A percentile compares a stretch with the other conserved stretches of the same genome.
These are phyloP conservation scores for Boletus pseudopeckii DNA, from an alignment of 768 basidiomycete genomes.

Conservation along the genomic window DNA sequence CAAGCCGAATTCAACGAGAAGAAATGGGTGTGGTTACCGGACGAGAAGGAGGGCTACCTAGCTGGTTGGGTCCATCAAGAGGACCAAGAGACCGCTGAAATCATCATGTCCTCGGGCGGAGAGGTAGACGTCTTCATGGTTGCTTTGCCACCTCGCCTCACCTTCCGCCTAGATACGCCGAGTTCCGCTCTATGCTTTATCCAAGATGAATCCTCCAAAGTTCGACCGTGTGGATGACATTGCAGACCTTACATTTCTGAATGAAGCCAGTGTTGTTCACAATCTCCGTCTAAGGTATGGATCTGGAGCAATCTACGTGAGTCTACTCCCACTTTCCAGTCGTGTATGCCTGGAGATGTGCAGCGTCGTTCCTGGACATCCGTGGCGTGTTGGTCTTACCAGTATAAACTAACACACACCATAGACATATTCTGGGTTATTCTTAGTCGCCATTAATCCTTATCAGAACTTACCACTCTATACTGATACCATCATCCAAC, in stretches of 20 bases:
- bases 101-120: slow-evolving; percentile 80
- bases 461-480: slow-evolving; percentile 92
- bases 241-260: slow-evolving; percentile 94
- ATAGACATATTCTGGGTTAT: slow-evolving; percentile 92
- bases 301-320: slow-evolving; percentile 87
- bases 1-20: slow-evolving; percentile 97
- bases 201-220: slow-evolving; percentile 98
- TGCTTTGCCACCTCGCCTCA: slow-evolving; percentile 4
- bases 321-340: slow-evolving; percentile 29
- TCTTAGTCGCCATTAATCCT: slow-evolving; percentile 97
- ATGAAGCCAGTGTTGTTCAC: slow-evolving; percentile 98
- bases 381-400: slow-evolving; percentile 2
- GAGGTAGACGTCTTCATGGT: slow-evolving; percentile 50
- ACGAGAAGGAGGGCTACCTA: slow-evolving; percentile 88
- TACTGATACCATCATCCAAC: slow-evolving; percentile 80
- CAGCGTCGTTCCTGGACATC: slow-evolving; percentile 2
- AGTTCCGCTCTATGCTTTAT: slow-evolving; percentile 76
- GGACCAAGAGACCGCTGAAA: slow-evolving; percentile 77
- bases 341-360: not conserved
- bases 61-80: slow-evolving; percentile 92
- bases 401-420: slow-evolving; percentile 10
- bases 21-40: slow-evolving; percentile 98
- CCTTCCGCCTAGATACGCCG: slow-evolving; percentile 46
- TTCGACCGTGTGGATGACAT: slow-evolving; percentile 98
- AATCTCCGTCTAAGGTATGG: slow-evolving; percentile 91